Conservation (phyloP, 768 basidiomycete species). For the Gloeopeniophorella convolvens region DNA sequence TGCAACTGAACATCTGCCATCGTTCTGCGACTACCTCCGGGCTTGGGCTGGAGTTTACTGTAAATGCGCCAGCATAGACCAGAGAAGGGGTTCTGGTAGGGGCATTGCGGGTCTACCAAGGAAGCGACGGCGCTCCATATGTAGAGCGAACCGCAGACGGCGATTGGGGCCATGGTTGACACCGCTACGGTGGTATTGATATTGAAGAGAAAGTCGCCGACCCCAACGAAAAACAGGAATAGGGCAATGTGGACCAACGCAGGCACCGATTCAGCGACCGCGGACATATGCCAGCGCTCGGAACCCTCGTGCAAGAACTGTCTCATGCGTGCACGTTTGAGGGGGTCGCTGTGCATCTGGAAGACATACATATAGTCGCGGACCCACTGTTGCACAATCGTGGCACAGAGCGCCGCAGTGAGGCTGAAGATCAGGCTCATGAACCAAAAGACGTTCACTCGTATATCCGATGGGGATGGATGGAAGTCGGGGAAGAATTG, state of each 20-base stretch:
- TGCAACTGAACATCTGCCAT: slow-evolving; percentile 1
- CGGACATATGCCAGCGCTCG: slow-evolving; percentile 34
- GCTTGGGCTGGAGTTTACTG: slow-evolving; percentile 5
- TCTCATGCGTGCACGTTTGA: slow-evolving; percentile 35
- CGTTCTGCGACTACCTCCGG: neutral
- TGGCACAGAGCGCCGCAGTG: slow-evolving; percentile 37
- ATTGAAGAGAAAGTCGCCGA: slow-evolving; percentile 38
- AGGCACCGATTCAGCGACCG: slow-evolving; percentile 38
- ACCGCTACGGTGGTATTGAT: slow-evolving; percentile 16
- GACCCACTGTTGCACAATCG: slow-evolving; percentile 45
- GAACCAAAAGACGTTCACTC: slow-evolving; percentile 39
- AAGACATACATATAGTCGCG: too few relatives aligned
- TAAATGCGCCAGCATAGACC: slow-evolving; percentile 5
- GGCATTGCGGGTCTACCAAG: slow-evolving; percentile 2
- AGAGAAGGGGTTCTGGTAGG: slow-evolving; percentile 8
- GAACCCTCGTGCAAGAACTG: slow-evolving; percentile 33
- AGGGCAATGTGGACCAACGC: too few relatives aligned
- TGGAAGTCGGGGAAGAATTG: neutral
- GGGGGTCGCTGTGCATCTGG: slow-evolving; percentile 26
- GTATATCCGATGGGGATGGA: slow-evolving; percentile 28
- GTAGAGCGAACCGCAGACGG: slow-evolving; percentile 8
- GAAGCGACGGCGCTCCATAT: slow-evolving; percentile 9
- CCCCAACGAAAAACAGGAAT: slow-evolving; percentile 43
- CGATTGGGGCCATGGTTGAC: neutral
- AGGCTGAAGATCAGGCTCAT: slow-evolving; percentile 33